Base-by-base conservation (phyloP, 495 filamentous ascomycete species). In the Apodospora peruviana region DNA sequence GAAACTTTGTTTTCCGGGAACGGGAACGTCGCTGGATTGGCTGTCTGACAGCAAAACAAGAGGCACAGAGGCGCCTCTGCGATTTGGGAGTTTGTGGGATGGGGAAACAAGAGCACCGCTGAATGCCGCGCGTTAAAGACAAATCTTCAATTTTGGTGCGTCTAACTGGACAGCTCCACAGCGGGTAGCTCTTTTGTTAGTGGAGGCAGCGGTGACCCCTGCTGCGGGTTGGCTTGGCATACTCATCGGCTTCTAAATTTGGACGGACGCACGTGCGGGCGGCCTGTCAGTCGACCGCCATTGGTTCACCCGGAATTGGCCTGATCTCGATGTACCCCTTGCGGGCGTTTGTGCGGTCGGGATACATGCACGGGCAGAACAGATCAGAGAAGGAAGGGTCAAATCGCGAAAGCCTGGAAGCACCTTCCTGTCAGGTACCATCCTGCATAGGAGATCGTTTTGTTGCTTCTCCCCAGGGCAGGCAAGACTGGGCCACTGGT, bases 71-170 rank as follows among this genome's bases (percentile, higher is more conserved):
- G 10, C 19, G 18, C 19, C 39, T 41, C 27, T 41, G 39, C 18
- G 19, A 41, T 41, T 3, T 40, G 18, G 39, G 21, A 4, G 19
- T n/a, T 41, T 1, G 5, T 11, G 2, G 19, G 18, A 41, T 18
- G 2, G 19, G 18, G 19, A 23, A 18, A 10, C 21, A 22, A 38
- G 36, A 9, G 39, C 39, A 7, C 5, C 9, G 16, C n/a, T n/a
- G n/a, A n/a, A 4, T 17, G n/a, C 5, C 27, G 41, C 47, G 55
- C 51, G 57, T 57, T 57, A 55, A 57, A 57, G 42, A 23, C 42
- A 44, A 44, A 50, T 61, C 27, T 32, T 32, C 27, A 5, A 18
- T 38, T 53, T 59, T 52, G 38, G 51, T 50, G 17, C 22, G 41
- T 21, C 18, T 11, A 21, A 41, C 27, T 32, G 27, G 7, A 7